phyloP scores from a whole-genome alignment of 225 moss, liverwort and hornwort species.

The Anthoceros angustus region DNA sequence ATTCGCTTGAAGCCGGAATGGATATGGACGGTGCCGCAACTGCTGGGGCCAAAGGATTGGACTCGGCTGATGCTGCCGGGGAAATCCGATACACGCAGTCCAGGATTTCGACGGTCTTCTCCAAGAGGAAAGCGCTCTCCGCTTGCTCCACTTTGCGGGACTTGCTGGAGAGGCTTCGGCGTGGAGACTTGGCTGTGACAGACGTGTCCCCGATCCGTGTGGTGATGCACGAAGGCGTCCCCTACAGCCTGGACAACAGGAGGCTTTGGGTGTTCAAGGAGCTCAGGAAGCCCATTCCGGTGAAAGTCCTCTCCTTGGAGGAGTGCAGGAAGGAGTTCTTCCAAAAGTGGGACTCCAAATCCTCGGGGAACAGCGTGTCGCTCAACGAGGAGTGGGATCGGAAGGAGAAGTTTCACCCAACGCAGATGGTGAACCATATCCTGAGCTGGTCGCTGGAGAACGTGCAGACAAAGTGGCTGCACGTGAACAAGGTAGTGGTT shows the following conservation, averaged over 20 bases:
- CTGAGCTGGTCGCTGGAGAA: conserved; percentile 23
- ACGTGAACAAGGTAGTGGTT: conserved; percentile 15
- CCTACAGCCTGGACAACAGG: conserved; percentile 23
- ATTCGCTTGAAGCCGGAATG: no score
- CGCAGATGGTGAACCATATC: conserved; percentile 14
- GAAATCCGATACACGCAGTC: background rate
- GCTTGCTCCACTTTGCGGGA: conserved; percentile 14
- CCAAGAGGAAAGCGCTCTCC: background rate
- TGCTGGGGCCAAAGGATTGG: no score
- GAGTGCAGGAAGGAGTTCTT: conserved; percentile 13
- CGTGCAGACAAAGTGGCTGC: conserved; percentile 15
- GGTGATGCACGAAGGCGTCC: conserved; percentile 4
- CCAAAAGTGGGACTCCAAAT: conserved; percentile 8
- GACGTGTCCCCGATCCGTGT: conserved; percentile 22
- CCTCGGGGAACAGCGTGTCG: conserved; percentile 7
- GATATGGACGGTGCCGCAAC: no score
- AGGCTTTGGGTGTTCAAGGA: conserved; percentile 35
- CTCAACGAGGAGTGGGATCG: conserved; percentile 20
- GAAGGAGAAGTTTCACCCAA: conserved; percentile 18
- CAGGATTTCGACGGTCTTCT: background rate
- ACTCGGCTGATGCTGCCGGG: no score
- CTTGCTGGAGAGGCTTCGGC: conserved; percentile 23
- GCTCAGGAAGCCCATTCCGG: conserved; percentile 17
- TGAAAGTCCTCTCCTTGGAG: conserved; percentile 6
- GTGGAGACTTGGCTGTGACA: conserved; percentile 19